Conservation (phyloP, 805 yeast species). For the Kodamaea kakaduensis region DNA sequence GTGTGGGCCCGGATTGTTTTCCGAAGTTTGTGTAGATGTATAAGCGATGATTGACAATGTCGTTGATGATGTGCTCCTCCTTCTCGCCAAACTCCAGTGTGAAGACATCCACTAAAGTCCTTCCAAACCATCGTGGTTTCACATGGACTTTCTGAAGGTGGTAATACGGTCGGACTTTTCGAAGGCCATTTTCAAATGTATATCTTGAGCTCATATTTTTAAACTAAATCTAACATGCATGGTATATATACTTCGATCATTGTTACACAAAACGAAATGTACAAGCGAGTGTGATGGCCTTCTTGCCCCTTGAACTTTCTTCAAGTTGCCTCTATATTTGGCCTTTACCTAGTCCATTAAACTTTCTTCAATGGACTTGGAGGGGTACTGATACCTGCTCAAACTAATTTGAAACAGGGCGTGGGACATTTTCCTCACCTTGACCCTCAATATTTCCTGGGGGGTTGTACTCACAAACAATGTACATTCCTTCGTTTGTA, state of each 20-base stretch:
- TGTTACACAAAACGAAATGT: too few species aligned
- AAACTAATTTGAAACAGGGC: too few species aligned
- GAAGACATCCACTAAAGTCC: slow-evolving; percentile 29
- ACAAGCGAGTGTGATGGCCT: too few species aligned
- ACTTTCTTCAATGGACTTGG: slow-evolving; percentile 4
- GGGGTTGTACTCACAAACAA: slow-evolving; percentile 33
- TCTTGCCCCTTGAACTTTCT: background rate
- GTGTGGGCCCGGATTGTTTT: slow-evolving; percentile 12
- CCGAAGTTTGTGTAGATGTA: slow-evolving; percentile 25
- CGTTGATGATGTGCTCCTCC: slow-evolving; percentile 19
- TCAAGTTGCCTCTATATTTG: background rate
- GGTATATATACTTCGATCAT: too few species aligned
- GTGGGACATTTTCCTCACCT: slow-evolving; percentile 25
- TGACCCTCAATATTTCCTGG: slow-evolving; percentile 34
- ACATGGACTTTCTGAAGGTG: slow-evolving; percentile 27
- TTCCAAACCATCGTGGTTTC: slow-evolving; percentile 38
- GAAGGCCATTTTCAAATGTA: slow-evolving; percentile 25
- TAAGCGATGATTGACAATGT: slow-evolving; percentile 22
- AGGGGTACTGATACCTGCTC: too few species aligned
- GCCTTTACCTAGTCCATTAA: slow-evolving; percentile 2
- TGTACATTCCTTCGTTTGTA: slow-evolving; percentile 29
- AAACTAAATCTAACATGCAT: background rate
- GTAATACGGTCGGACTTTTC: slow-evolving; percentile 37
- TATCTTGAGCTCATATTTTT: slow-evolving; percentile 2
- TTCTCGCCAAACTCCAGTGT: slow-evolving; percentile 33